Base-by-base conservation (phyloP, 139 green algal species). In the Picochlorum sp. region DNA sequence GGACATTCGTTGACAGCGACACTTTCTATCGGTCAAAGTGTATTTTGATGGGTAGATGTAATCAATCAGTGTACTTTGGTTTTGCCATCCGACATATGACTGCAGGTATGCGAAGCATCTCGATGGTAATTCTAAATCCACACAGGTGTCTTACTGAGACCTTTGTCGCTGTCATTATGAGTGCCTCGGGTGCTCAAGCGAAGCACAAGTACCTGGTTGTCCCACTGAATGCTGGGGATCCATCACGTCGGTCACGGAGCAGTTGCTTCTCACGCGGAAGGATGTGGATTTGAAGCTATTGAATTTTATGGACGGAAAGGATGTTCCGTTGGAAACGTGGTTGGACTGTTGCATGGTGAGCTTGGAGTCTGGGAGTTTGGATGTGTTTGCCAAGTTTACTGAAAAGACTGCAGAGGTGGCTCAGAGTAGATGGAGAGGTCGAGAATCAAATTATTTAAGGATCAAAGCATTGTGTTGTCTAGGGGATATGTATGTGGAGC, bases 391-490 rank as follows among this genome's bases (percentile, higher is more conserved):
- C 57, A 16, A 59, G 3, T 54, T 86, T 45, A 54, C 83, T 24
- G 45, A 59, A 73, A 79, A 47, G 67, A 21, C 20, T 63, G 32
- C 6, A 59, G 61, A 9, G 67, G 50, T 24, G 68, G 80, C 54
- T 70, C 76, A 18, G 57, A 69, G 37, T 45, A 55, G 26, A 78
- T 14, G 76, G 62, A 79, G 77, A 49, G 66, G 67, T 4, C 13
- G 47, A 5, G 67, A 71, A 41, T 73, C 74, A 4, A 74, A 65
- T 1, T 88, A 83, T 62, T 79, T 88, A 50, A 80, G 75, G 16
- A 80, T 96, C 11, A 82, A 89, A 45, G 80, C 91, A 45, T 68
- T 84, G 10, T 93, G 86, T 57, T 81, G 63, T 1, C 51, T 88
- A 6, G 89, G 83, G 23, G 77, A 79, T 16, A 73, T 87, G 26